Evolutionary conservation across 1,139 yeast genomes (phyloP), one percentile per base, ranked within the genome.

Genomic region (Candida sanyaensis): DNA sequence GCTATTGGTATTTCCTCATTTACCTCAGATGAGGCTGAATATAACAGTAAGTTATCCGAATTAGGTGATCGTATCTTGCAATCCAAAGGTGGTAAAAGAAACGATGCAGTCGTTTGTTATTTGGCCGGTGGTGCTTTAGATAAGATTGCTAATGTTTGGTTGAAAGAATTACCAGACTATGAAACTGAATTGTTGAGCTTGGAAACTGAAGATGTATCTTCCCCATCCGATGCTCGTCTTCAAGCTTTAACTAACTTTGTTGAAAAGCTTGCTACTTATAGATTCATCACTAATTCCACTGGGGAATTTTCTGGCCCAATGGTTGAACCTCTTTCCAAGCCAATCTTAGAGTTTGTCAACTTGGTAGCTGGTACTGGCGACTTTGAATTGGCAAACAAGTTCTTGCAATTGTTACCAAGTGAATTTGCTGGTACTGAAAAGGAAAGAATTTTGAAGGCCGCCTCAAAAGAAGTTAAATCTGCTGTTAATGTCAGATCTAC

Each of bases 141-240:
- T 53, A 88, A 86, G 61, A 84, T 89, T 45, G 83, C 96, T 2
- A 68, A 75, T 17, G 80, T 95, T 53, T 95, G 99, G 99, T 77
- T 89, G 48, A 72, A 80, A 38, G 99, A 93, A 64, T 71, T 90
- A 54, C 77, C 82, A 23, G 73, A 66, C 0, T 68, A 78, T 50
- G 96, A 92, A 66, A 59, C 68, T 9, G 71, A 73, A 48, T 71
- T 82, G 49, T 69, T 84, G 33, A 66, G 73, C 48, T 64, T 75
- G 5, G 66, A 73, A 26, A 59, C 61, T 13, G 55, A 60, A 1
- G 70, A 68, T 24, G 69, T 79, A 31, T 63, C 77, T 2, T 77
- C 90, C n/a, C 85, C 89, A 4, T 86, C 88, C 48, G 96, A 87
- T 55, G 96, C 97, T 21, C 91, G 92, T 62, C 84, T 87, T 56